Base-by-base conservation (phyloP, 2,329 filamentous ascomycete species). In the Fusarium brevicatenulatum region DNA sequence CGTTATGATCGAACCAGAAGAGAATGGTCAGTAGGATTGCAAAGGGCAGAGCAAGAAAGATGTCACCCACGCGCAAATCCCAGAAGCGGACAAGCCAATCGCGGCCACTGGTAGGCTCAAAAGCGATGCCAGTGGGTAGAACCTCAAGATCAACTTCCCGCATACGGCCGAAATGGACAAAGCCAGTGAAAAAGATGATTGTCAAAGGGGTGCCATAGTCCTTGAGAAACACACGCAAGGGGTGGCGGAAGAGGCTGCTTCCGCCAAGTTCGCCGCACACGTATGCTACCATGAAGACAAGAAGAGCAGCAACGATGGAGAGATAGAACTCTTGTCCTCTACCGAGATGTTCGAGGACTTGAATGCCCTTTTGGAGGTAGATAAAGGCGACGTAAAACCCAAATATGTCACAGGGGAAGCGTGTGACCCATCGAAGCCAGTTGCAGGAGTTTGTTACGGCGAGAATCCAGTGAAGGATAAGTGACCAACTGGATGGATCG, bases 301-400 rank as follows among this genome's bases (percentile, higher is more conserved):
- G 88, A 42, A 97, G 85, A 12, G 93, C 88, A 3, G 95, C 89
- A 75, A 91, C 88, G 76, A 97, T 89, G 52, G 93, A 95, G 32
- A 97, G 88, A 79, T 97, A 97, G 84, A 96, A 85, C 79, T 92
- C 88, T 54, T 86, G 87, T 74, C 85, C 82, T 80, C 86, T 78
- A 81, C 93, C 95, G 77, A 97, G 92, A 18, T 92, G 88, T 47
- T 91, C 91, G 25, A 97, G 87, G 19, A 97, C 93, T 82, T 97
- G 93, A 70, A 97, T 92, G 21, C 94, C 94, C 82, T 97, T 97
- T 79, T 97, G 94, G 25, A 97, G 86, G 80, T 97, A 97, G 81
- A 97, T 95, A 79, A 93, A 95, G 63, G 94, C 94, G 53, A 97
- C 94, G 80, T 97, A 97, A 83, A 97, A 97, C 56, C 94, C 95